Conservation (phyloP, 495 filamentous ascomycete species). For the Ramalina peruviana region DNA sequence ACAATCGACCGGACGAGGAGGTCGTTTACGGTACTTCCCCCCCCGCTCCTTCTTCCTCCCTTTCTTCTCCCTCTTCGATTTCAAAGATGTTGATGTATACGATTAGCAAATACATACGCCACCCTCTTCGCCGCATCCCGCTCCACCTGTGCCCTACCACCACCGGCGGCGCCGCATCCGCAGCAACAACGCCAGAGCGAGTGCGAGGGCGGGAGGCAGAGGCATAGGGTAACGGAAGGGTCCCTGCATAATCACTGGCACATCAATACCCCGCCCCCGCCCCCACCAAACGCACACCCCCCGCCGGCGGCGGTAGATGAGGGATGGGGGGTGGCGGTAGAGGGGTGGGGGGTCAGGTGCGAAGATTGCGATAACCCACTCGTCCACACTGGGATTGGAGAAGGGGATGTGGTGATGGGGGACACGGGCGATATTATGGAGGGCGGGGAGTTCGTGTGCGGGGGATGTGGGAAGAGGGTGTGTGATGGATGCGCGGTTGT, state of each 20-base stretch:
- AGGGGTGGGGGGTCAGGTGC: neutral
- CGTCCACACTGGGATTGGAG: too few relatives aligned
- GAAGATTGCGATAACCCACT: slow-evolving; percentile 15
- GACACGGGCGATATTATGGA: slow-evolving; percentile 1
- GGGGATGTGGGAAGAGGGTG: slow-evolving; percentile 10
- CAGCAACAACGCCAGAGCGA: neutral
- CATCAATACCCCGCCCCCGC: slow-evolving; percentile 5
- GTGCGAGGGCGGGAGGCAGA: too few relatives aligned
- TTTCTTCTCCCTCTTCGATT: too few relatives aligned
- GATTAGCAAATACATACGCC: slow-evolving; percentile 17
- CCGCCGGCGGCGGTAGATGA: too few relatives aligned
- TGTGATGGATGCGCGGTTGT: slow-evolving; percentile 18
- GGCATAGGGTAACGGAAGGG: too few relatives aligned
- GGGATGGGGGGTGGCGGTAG: too few relatives aligned
- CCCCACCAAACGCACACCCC: neutral
- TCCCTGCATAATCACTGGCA: slow-evolving; percentile 10
- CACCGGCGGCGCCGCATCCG: neutral
- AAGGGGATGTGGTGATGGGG: slow-evolving; percentile 4
- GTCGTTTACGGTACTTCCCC: slow-evolving; percentile 27
- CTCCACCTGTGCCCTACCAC: slow-evolving; percentile 26
- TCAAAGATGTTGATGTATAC: too few relatives aligned
- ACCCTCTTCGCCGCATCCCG: slow-evolving; percentile 35
- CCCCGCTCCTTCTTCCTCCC: neutral
- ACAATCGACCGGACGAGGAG: slow-evolving; percentile 33
- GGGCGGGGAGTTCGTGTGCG: slow-evolving; percentile 7